Conservation (phyloP, 192 early-diverging fungal genomes). For the Chytriomyces sp. region DNA sequence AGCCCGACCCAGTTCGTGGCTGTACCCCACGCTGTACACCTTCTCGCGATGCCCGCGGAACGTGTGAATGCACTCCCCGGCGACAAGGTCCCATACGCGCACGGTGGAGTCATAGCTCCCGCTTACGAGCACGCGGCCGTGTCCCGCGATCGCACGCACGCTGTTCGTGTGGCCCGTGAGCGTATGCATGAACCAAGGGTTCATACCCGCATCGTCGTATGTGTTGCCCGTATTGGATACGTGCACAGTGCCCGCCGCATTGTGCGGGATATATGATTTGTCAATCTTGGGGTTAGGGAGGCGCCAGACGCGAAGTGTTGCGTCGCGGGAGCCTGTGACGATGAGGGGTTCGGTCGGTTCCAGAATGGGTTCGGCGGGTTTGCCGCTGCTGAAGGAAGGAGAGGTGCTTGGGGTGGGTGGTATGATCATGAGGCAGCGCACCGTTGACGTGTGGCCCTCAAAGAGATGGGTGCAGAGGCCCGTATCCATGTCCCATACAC, state of each 20-base stretch:
- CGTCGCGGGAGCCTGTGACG: conserved; percentile 94
- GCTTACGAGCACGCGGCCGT: conserved; percentile 82
- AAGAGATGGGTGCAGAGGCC: conserved; percentile 93
- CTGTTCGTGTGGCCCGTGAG: conserved; percentile 84
- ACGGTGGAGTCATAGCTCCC: conserved; percentile 93
- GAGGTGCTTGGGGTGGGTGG: conserved; percentile 66
- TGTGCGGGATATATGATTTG: conserved; percentile 43
- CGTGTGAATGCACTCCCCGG: conserved; percentile 67
- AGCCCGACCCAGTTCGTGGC: conserved; percentile 76
- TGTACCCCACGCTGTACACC: conserved; percentile 94
- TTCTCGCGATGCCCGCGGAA: conserved; percentile 89
- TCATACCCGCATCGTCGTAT: conserved; percentile 32
- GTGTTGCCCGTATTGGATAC: conserved; percentile 17
- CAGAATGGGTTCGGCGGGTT: conserved; percentile 19
- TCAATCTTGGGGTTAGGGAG: conserved; percentile 78
- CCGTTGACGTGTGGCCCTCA: conserved; percentile 91
- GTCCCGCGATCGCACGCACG: conserved; percentile 90
- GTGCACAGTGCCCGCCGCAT: conserved; percentile 35
- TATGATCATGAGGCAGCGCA: conserved; percentile 89
- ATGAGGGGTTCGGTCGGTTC: conserved; percentile 59
- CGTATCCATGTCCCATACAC: conserved; percentile 94
- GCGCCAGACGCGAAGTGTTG: conserved; percentile 90
- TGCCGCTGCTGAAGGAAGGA: conserved; percentile 45
- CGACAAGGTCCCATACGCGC: conserved; percentile 85
- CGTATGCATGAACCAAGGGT: conserved; percentile 82